Evolutionary conservation across 257 asterid species (phyloP).

Genomic region (Verbena officinalis): DNA sequence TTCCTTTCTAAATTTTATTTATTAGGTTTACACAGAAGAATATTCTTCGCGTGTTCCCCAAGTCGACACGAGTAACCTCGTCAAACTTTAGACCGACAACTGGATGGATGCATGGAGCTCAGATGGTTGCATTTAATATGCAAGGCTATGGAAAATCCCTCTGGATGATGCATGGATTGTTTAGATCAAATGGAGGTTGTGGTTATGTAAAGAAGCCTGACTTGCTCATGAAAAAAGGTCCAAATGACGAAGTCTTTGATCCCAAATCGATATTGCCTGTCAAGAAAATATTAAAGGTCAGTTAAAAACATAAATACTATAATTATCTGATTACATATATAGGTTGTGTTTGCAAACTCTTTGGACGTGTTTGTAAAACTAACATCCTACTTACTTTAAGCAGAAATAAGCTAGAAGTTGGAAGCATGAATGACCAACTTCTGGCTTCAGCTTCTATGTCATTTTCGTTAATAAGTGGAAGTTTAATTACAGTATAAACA

Average conservation of each 20-base stretch:
- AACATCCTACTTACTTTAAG: no score
- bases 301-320: neutral
- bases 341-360: no score
- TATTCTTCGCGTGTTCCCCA: constrained; percentile 69
- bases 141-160: constrained; percentile 91
- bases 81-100: constrained; percentile 64
- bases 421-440: no score
- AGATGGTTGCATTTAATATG: constrained; percentile 93
- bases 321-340: neutral
- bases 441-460: no score
- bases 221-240: constrained; percentile 57
- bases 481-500: no score
- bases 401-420: no score
- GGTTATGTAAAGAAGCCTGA: constrained; percentile 80
- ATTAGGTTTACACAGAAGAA: constrained; percentile 75
- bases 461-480: no score
- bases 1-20: neutral
- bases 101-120: constrained; percentile 96
- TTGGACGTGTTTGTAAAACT: no score
- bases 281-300: constrained; percentile 60
- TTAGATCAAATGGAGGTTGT: constrained; percentile 81
- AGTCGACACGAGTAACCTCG: constrained; percentile 80
- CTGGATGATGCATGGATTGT: constrained; percentile 87
- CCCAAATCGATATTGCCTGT: constrained; percentile 62
- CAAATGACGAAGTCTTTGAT: constrained; percentile 56